A percentile compares a stretch with the other conserved stretches of the same genome.
These are phyloP conservation scores for Phialophora macrospora DNA, from an alignment of 2,329 filamentous ascomycete species.

Conservation along the genomic window DNA sequence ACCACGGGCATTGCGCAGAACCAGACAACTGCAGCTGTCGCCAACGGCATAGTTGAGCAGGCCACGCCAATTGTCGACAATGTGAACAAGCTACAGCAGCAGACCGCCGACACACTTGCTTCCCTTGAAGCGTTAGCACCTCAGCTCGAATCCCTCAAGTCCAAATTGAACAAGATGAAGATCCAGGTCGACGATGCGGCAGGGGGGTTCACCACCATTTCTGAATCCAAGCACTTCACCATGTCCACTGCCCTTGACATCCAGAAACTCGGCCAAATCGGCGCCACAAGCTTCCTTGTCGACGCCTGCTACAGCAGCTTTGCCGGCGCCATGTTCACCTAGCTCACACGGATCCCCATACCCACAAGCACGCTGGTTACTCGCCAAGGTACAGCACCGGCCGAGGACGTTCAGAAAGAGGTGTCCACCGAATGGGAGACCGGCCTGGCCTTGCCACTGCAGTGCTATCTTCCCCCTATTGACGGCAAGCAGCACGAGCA, in stretches of 20 bases:
- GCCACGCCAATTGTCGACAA: background rate
- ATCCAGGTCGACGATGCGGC: slow-evolving; percentile 3
- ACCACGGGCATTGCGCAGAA: background rate
- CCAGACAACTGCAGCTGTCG: background rate
- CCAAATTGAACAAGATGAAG: background rate
- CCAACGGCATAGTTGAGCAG: slow-evolving; percentile 4
- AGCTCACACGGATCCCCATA: background rate
- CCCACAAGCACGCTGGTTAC: background rate
- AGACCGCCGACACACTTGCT: background rate
- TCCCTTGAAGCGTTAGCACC: background rate
- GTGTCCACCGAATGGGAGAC: background rate
- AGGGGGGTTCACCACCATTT: background rate
- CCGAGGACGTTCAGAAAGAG: background rate
- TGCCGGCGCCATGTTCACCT: background rate
- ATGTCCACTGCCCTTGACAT: background rate
- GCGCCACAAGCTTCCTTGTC: background rate
- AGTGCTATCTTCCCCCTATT: background rate
- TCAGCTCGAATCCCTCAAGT: background rate
- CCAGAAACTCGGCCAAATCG: background rate
- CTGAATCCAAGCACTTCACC: background rate
- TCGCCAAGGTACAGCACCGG: background rate
- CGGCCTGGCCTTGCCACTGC: background rate
- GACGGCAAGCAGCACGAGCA: slow-evolving; percentile 1
- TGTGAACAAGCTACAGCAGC: background rate
- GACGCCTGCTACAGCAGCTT: background rate